phyloP scores from a whole-genome alignment of 192 early-diverging fungal species.

The Coemansia sp. region DNA sequence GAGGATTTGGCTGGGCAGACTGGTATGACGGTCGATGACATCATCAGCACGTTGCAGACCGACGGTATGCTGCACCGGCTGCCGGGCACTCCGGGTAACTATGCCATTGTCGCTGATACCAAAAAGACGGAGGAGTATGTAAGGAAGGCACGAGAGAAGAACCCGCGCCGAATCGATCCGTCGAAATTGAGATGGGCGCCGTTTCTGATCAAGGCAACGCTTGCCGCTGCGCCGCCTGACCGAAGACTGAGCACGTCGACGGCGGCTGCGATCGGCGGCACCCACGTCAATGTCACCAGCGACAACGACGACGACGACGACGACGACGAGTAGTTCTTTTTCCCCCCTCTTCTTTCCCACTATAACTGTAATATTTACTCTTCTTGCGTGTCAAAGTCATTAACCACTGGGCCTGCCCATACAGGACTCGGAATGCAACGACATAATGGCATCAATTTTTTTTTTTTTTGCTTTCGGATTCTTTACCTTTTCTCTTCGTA shows the following conservation, averaged over 20 bases:
- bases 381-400: background rate
- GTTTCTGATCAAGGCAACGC: slow-evolving; percentile 58
- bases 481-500: background rate
- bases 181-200: slow-evolving; percentile 72
- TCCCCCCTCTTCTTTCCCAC: background rate
- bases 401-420: too few species aligned
- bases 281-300: background rate
- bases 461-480: background rate
- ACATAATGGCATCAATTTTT: background rate
- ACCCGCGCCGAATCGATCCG: slow-evolving; percentile 59
- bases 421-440: too few species aligned
- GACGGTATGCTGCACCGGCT: slow-evolving; percentile 48
- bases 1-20: slow-evolving; percentile 67
- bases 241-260: slow-evolving; percentile 2
- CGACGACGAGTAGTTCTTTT: background rate
- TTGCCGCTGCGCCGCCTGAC: background rate
- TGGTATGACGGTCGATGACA: slow-evolving; percentile 79
- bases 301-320: slow-evolving; percentile 12
- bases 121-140: slow-evolving; percentile 54
- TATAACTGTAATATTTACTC: background rate
- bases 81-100: slow-evolving; percentile 20
- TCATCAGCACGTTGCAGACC: slow-evolving; percentile 75
- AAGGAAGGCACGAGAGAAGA: slow-evolving; percentile 52
- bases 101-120: slow-evolving; percentile 58
- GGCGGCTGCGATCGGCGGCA: background rate